These are phyloP conservation scores for Lactarius vividus DNA, from an alignment of 768 basidiomycete species.

Conservation along the genomic window DNA sequence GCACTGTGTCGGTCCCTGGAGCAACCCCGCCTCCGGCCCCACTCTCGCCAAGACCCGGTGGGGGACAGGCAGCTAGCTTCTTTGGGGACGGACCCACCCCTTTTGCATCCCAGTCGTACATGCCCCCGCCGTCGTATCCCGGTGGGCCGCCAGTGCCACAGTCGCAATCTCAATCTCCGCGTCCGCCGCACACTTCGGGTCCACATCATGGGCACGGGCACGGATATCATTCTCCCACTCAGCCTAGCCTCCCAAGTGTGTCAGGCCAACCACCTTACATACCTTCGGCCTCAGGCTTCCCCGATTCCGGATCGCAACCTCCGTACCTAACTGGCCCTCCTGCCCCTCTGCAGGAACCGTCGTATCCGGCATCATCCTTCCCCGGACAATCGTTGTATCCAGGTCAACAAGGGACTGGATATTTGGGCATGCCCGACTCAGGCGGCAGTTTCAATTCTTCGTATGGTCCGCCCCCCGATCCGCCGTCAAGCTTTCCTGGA, in stretches of 20 bases:
- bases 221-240: conserved; percentile 7
- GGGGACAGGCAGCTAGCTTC: conserved; percentile 3
- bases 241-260: background rate
- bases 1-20: background rate
- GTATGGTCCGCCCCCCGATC: conserved; percentile 19
- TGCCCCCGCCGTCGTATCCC: conserved; percentile 10
- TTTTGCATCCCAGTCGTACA: conserved; percentile 4
- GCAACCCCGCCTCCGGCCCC: background rate
- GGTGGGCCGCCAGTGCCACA: conserved; percentile 3
- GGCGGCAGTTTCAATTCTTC: conserved; percentile 14
- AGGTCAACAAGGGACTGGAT: conserved; percentile 17
- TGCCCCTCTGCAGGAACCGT: background rate
- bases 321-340: conserved; percentile 4
- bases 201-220: background rate
- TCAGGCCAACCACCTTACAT: conserved; percentile 3
- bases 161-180: conserved; percentile 8
- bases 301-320: background rate
- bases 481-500: conserved; percentile 9
- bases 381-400: conserved; percentile 23
- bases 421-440: background rate
- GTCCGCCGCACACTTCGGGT: background rate
- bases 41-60: background rate
- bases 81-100: conserved; percentile 14
- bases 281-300: background rate
- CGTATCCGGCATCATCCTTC: conserved; percentile 9